Evolutionary conservation across 495 filamentous ascomycete species (phyloP), one percentile per base, ranked within the genome.

Genomic region (Mycothermus thermophilus): DNA sequence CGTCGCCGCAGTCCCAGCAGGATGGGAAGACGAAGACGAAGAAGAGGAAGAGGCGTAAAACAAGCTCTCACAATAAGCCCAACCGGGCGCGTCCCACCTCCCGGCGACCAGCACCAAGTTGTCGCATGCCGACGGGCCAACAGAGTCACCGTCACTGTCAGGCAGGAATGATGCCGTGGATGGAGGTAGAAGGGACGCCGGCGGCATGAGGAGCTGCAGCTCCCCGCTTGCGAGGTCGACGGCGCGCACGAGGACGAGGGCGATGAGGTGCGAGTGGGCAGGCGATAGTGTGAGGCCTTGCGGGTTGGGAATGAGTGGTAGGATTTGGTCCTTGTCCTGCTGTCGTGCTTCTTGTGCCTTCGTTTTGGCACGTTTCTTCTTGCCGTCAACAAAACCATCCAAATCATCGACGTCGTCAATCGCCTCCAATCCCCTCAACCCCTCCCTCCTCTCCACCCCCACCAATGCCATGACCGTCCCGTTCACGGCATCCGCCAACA

Each of bases 61-160:
- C 4, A 72, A 32, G 11, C 67, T 63, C 42, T 76, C 71, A 1
- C 59, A 59, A 37, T 72, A 75, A 9, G 67, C 68, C 74, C 72
- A 78, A 8, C 49, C 64, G 2, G 74, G 72, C 8, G 68, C 51
- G 38, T 75, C 72, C 28, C 73, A 67, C 50, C 61, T 69, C 3
- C 72, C 72, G 27, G 62, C 61, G 5, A 78, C 62, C n/a, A 76
- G 52, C 3, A 73, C 66, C 19, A 74, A 50, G 16, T 58, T 42
- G 17, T 54, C 51, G 8, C 54, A n/a, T n/a, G n/a, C n/a, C n/a
- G n/a, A n/a, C n/a, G n/a, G n/a, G n/a, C n/a, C n/a, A n/a, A n/a
- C n/a, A n/a, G n/a, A n/a, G n/a, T n/a, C n/a, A n/a, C n/a, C n/a
- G n/a, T n/a, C n/a, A n/a, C n/a, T n/a, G n/a, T n/a, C n/a, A n/a